A percentile compares a stretch with the other conserved stretches of the same genome.
Evolutionary conservation across 148 eudicot genomes (phyloP).

Genomic region (Pharnaceum exiguum): DNA sequence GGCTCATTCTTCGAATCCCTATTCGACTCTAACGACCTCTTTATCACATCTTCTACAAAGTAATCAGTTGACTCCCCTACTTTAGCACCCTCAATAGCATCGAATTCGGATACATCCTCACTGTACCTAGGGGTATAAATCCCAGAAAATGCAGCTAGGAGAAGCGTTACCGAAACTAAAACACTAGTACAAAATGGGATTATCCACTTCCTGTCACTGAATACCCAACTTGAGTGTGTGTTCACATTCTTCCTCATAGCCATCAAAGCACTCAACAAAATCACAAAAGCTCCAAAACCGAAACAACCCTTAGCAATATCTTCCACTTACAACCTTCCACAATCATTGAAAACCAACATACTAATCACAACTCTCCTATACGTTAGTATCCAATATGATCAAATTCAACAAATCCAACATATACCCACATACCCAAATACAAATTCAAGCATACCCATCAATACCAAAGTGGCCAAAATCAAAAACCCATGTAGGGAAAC

Average conservation of each 20-base stretch:
- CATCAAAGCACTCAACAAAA: slow-evolving; percentile 22
- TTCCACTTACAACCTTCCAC: too few relatives aligned
- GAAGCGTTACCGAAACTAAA: slow-evolving; percentile 53
- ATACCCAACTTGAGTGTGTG: slow-evolving; percentile 51
- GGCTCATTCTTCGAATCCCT: slow-evolving; percentile 31
- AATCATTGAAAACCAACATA: too few relatives aligned
- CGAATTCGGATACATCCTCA: slow-evolving; percentile 39
- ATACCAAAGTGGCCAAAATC: too few relatives aligned
- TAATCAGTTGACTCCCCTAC: slow-evolving; percentile 39
- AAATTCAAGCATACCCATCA: too few relatives aligned
- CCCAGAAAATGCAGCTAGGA: slow-evolving; percentile 47
- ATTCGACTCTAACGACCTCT: slow-evolving; percentile 23
- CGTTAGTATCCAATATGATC: too few relatives aligned
- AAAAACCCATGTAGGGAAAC: too few relatives aligned
- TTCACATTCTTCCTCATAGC: slow-evolving; percentile 56
- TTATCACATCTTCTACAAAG: slow-evolving; percentile 71
- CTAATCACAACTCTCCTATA: too few relatives aligned
- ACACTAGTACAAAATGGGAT: slow-evolving; percentile 71
- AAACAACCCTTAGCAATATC: too few relatives aligned
- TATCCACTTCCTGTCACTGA: slow-evolving; percentile 72
- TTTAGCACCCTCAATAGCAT: slow-evolving; percentile 21
- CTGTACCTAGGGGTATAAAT: slow-evolving; percentile 42
- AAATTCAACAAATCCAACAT: too few relatives aligned
- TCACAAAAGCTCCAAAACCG: background rate
- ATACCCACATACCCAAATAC: too few relatives aligned